Evolutionary conservation across 768 basidiomycete genomes (phyloP).

Genomic region (Pilatotrama ljubarskyi): DNA sequence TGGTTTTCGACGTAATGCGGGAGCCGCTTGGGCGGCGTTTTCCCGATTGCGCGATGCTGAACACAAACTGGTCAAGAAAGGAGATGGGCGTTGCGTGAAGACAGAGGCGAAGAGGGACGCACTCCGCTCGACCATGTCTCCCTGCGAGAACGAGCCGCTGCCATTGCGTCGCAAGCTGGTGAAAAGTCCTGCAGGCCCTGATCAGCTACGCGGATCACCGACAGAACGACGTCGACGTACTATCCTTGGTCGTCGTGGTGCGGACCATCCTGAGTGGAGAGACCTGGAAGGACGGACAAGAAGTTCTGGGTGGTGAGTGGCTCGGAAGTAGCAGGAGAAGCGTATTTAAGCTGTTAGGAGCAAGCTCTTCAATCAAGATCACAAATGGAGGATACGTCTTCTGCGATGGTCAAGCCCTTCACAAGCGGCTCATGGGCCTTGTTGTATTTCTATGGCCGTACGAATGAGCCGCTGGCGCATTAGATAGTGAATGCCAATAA

Average conservation of each 20-base stretch:
- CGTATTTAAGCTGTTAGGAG: not conserved
- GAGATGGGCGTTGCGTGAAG: not conserved
- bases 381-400: too few species aligned
- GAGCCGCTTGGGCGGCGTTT: not conserved
- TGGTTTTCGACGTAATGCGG: not conserved
- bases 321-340: not conserved
- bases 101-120: not conserved
- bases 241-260: not conserved
- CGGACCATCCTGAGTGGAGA: not conserved
- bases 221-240: not conserved
- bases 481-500: too few species aligned
- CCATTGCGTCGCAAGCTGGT: not conserved
- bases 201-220: not conserved
- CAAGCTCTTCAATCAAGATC: too few species aligned
- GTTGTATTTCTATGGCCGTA: too few species aligned
- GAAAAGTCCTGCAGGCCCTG: not conserved
- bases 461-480: too few species aligned
- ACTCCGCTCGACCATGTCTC: not conserved
- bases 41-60: not conserved
- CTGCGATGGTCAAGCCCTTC: too few species aligned
- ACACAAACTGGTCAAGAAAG: not conserved
- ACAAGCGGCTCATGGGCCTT: too few species aligned
- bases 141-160: conserved; percentile 7
- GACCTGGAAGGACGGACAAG: not conserved
- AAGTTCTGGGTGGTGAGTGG: not conserved